Evolutionary conservation across 495 filamentous ascomycete genomes (phyloP), one percentile per base, ranked within the genome.

Genomic region (Parmelia sp.): DNA sequence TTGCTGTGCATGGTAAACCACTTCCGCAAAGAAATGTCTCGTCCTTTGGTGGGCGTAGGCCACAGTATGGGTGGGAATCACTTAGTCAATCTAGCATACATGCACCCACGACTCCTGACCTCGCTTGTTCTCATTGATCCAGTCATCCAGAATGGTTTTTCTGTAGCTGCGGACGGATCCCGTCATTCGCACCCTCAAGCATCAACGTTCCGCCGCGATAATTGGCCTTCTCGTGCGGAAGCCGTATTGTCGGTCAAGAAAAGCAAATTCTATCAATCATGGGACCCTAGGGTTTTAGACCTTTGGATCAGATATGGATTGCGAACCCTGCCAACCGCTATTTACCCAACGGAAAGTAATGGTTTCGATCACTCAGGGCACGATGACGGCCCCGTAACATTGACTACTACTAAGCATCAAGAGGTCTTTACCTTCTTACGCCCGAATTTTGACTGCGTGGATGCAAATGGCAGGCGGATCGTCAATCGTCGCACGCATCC

Each of bases 31-130:
- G 75, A 90, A 63, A 95, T 97, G 90, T 86, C 89, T 5, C 88
- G 90, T 15, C 93, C 94, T 8, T 75, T 97, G n/a, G 76, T 97
- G 63, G 94, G 92, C 36, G 72, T 98, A 5, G 94, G 94, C 27
- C 94, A 98, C 75, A 93, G 89, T 72, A 88, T 91, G 80, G 94
- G 94, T 67, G 92, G 83, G 65, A 83, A 82, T 71, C 82, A 89
- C 59, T 82, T 83, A 77, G 68, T 72, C 53, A 79, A 83, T 67
- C 71, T 87, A 14, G 78, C 90, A 23, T 77, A 94, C 19, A 80
- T 92, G 65, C 90, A 96, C 76, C 92, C 94, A 12, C 86, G 92
- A 6, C 84, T 97, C 14, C 80, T 97, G 65, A 81, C 86, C 59
- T 84, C 85, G 4, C 63, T 96, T 10, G 79, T 96, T 57, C 82